Base-by-base conservation (phyloP, 352 stramenopile species). In the Salisapilia sapeloensis region DNA sequence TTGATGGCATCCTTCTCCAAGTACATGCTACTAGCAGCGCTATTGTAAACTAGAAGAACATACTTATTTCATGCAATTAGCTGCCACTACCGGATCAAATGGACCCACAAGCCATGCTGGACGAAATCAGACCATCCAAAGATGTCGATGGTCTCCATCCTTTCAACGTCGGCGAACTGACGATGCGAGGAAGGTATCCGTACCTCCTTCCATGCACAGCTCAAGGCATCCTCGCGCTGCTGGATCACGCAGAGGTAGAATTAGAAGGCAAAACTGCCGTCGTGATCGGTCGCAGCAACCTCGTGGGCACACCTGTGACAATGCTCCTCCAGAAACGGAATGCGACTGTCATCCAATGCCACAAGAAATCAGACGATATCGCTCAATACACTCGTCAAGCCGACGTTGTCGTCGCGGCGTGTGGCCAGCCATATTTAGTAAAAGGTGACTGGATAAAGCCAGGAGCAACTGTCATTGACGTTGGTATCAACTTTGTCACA, bases 101-200 rank as follows among this genome's bases (percentile, higher is more conserved):
- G 10, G 66, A 98, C 48, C 79, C 97, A 36, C 62, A 87, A 39
- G 46, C 41, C 24, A 93, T 99, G 22, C 86, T 99, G 26, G 64
- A 94, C 33, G 54, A 60, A 4, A 97, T 99, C 36, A 54, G 53
- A n/a, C 60, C 75, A 13, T 59, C 70, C 39, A 99, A 99, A 54
- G 96, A 99, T 58, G 96, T 99, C 24, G 96, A 99, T 53, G 96
- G 96, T 0, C 72, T 99, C 16, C 91, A 98, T 48, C 92, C 95
- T 24, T 69, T 94, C 35, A 99, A 99, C 65, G 81, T 96, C 4
- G 95, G 92, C 10, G 69, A 92, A 37, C 59, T 98, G 6, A 60
- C 76, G 25, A 83, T 85, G 57, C 69, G 54, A 20, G 67, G 78
- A 47, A 81, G 66, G 48, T 92, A 84, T 38, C 71, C 69, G 40